Percentiles rank a stretch among this genome's conserved stretches.
Conservation (phyloP, 768 basidiomycete genomes). For the Termitomyces sp. region DNA sequence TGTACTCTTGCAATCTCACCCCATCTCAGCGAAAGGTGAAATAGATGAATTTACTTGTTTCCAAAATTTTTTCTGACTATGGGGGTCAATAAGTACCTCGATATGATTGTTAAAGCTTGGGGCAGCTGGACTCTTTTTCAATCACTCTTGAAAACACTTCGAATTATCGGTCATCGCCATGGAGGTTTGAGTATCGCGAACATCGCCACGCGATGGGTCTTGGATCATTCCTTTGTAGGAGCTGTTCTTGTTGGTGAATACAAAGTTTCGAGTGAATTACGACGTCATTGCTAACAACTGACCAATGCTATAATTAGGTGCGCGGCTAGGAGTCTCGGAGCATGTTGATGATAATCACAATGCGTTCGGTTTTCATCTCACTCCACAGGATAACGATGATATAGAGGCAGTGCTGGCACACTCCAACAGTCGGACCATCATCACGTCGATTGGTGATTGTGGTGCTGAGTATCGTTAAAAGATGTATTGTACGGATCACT, state of each 20-base stretch:
- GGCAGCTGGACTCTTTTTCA: conserved; percentile 77
- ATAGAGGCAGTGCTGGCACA: conserved; percentile 59
- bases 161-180: conserved; percentile 62
- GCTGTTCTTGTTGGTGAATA: conserved; percentile 68
- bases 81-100: conserved; percentile 57
- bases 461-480: conserved; percentile 72
- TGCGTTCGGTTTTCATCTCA: conserved; percentile 55
- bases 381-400: conserved; percentile 46
- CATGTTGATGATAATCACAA: conserved; percentile 64
- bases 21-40: conserved; percentile 79
- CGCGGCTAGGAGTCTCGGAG: conserved; percentile 69
- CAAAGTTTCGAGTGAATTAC: conserved; percentile 9
- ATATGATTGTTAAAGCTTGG: conserved; percentile 78
- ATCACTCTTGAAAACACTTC: conserved; percentile 49
- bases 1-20: conserved; percentile 60
- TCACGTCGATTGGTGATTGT: conserved; percentile 73
- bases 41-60: not conserved
- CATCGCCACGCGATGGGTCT: conserved; percentile 76
- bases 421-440: conserved; percentile 59
- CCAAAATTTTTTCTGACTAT: conserved; percentile 5
- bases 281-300: not conserved
- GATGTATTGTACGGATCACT: not conserved
- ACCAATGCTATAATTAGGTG: conserved; percentile 36
- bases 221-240: conserved; percentile 73
- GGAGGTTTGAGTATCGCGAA: conserved; percentile 66